Base-by-base conservation (phyloP, 1,284 basidiomycete species). In the Athelia psychrophila region DNA sequence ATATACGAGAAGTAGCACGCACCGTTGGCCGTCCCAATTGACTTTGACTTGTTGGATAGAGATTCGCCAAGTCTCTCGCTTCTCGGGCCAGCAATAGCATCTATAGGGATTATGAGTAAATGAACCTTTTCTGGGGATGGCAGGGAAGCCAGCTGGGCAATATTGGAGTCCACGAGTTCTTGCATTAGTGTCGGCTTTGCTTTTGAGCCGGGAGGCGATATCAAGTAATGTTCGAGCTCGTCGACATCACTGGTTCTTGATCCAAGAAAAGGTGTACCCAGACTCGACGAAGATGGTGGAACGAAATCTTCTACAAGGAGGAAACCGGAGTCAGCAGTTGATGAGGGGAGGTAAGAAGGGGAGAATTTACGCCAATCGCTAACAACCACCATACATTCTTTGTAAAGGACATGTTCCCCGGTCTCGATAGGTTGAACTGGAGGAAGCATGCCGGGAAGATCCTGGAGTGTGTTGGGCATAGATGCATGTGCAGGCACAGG, bases 331-430 rank as follows among this genome's bases (percentile, higher is more conserved):
- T 44, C 46, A 52, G 13, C 27, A 51, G 22, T 50, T 20, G 33
- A 49, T 47, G 36, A 5, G 16, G n/a, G n/a, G n/a, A n/a, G 8
- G 44, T 24, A n/a, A 40, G 36, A 36, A 23, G 47, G 6, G 27
- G 22, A 49, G 33, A 35, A 18, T 49, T 38, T 59, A 86, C 84
- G 61, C 81, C 81, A 83, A n/a, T 82, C 84, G 59, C 79, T 71
- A 2, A 84, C 74, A 25, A 83, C 60, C 74, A 73, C 65, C 71
- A 87, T 76, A 61, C 80, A 78, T 50, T 74, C 69, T 27, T 60
- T 63, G 22, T 71, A 65, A 2, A 76, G 48, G 49, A 82, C 74
- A 6, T 65, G 66, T 23, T 77, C 76, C 36, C 67, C 57, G 45
- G 74, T 64, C 19, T 70, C 67, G 33, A 69, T 58, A 10, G 60